Base-by-base conservation (phyloP, 2,329 filamentous ascomycete genomes). In the Fusarium verrucosum region DNA sequence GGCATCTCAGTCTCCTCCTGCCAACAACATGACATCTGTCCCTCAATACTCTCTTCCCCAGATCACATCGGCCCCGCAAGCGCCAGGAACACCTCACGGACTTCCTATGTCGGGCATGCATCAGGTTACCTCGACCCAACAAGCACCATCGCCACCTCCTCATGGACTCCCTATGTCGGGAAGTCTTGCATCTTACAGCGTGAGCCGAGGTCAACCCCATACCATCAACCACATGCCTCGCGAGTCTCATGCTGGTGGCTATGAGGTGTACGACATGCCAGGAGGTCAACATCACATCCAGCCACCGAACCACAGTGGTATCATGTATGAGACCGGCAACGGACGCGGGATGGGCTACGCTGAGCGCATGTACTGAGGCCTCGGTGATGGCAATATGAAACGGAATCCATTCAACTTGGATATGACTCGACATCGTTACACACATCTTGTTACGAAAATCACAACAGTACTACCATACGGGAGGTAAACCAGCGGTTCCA, bases 191-290 rank as follows among this genome's bases (percentile, higher is more conserved):
- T 69, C 74, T 14, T 78, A 78, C 70, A 75, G 70, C 55, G 70
- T 76, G 65, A 70, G 68, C 54, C 72, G 73, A 14, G 66, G 62
- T 4, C 70, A 71, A n/a, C 52, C 71, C 20, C 64, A 58, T 47
- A 50, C 65, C 25, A 67, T 76, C 50, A 64, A 71, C 46, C 71
- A 67, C 57, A 70, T 73, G 43, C 58, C 69, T 28, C 74, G 74
- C 8, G 73, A 77, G 14, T 71, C 73, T 22, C 75, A 77, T 23
- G 43, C 70, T 14, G 52, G 63, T 19, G 64, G 73, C 36, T 84
- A 83, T 58, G 78, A 78, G 28, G 78, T 83, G 70, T 83, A 80
- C 58, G 82, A 82, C 33, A 76, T 79, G 40, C 79, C 81, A n/a
- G 77, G 80, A 28, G 74, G 75, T 20, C 70, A 70, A 28, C 65